Conservation (phyloP, 1,139 yeast species). For the Lodderomyces theae region DNA sequence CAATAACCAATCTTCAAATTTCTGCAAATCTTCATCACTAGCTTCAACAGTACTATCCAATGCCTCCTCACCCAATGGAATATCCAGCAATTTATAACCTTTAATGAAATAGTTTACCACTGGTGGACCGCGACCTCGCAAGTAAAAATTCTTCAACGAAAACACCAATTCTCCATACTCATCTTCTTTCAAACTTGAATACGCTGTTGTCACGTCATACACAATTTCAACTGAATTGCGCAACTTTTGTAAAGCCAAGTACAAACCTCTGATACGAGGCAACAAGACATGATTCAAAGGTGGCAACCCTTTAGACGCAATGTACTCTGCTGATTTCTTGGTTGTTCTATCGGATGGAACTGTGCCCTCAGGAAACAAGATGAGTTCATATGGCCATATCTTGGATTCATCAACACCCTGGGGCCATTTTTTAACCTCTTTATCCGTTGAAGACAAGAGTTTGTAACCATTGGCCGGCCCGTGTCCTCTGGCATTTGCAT, state of each 20-base stretch:
- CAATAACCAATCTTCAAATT: constrained; percentile 74
- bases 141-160: constrained; percentile 60
- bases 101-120: constrained; percentile 63
- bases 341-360: constrained; percentile 70
- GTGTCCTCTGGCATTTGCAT: constrained; percentile 48
- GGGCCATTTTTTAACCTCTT: constrained; percentile 34
- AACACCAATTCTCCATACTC: constrained; percentile 78
- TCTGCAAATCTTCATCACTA: constrained; percentile 34
- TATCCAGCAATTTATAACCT: constrained; percentile 54
- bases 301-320: constrained; percentile 47
- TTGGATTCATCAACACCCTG: constrained; percentile 27
- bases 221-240: constrained; percentile 60
- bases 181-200: constrained; percentile 60
- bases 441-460: constrained; percentile 28
- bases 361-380: constrained; percentile 94
- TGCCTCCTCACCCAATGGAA: constrained; percentile 60
- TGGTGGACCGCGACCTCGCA: constrained; percentile 71
- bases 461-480: constrained; percentile 53
- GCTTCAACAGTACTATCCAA: constrained; percentile 45
- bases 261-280: constrained; percentile 81
- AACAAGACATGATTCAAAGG: constrained; percentile 62
- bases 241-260: constrained; percentile 60
- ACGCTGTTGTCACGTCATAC: constrained; percentile 83
- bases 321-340: constrained; percentile 54
- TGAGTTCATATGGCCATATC: constrained; percentile 50